Evolutionary conservation across 352 stramenopile genomes (phyloP).

Genomic region (Globisporangium spiculum): DNA sequence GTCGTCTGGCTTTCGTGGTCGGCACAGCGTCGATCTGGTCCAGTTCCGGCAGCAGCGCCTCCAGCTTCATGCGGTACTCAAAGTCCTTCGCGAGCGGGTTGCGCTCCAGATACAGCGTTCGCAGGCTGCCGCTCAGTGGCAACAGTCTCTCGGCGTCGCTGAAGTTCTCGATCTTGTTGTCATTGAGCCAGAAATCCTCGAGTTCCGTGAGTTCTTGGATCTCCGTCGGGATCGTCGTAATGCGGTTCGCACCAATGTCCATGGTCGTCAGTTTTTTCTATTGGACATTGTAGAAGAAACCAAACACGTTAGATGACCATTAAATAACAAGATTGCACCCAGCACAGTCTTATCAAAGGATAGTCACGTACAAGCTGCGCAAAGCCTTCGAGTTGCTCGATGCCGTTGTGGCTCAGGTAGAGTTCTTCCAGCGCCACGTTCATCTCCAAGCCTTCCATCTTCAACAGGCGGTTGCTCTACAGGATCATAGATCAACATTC

Average conservation of each 20-base stretch:
- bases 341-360: too few species aligned
- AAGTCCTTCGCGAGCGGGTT: constrained; percentile 93
- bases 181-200: constrained; percentile 82
- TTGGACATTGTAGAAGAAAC: constrained; percentile 7
- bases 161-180: constrained; percentile 62
- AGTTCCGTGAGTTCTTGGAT: constrained; percentile 40
- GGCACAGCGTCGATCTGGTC: constrained; percentile 94
- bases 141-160: constrained; percentile 66
- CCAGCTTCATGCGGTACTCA: constrained; percentile 94
- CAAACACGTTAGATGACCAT: background rate
- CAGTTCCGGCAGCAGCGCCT: constrained; percentile 86
- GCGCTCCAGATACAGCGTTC: constrained; percentile 95
- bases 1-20: constrained; percentile 50
- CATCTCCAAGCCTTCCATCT: constrained; percentile 87
- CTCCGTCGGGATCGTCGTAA: constrained; percentile 49
- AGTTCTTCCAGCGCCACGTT: constrained; percentile 94
- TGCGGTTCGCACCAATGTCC: constrained; percentile 84
- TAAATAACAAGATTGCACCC: too few species aligned
- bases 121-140: constrained; percentile 69
- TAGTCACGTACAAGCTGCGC: constrained; percentile 56
- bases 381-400: constrained; percentile 83
- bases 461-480: constrained; percentile 96
- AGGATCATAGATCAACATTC: background rate
- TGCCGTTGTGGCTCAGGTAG: constrained; percentile 97
- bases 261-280: constrained; percentile 63